These are phyloP conservation scores for Echium plantagineum DNA, from an alignment of 257 asterid genomes.

Conservation along the genomic window DNA sequence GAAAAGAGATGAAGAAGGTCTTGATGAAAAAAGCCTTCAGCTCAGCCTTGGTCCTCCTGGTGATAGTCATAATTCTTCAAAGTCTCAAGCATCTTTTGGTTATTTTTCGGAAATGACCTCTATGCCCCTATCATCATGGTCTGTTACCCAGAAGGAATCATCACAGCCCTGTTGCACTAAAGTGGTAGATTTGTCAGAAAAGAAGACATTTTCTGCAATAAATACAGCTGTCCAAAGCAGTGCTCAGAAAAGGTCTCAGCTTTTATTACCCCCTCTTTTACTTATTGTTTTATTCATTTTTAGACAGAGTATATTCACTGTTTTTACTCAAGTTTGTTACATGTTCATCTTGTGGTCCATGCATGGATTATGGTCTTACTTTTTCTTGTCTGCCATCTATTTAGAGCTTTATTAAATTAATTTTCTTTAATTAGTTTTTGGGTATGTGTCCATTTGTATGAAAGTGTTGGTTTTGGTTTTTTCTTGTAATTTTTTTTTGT, in stretches of 20 bases:
- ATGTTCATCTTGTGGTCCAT: constrained; percentile 42
- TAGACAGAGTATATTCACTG: constrained; percentile 47
- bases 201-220: constrained; percentile 45
- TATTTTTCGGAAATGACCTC: constrained; percentile 14
- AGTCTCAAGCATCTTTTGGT: constrained; percentile 17
- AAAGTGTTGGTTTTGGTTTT: constrained; percentile 5
- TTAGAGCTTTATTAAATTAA: not conserved
- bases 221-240: constrained; percentile 55
- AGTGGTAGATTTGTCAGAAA: constrained; percentile 41
- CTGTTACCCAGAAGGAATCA: constrained; percentile 42
- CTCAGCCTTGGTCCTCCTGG: constrained; percentile 86
- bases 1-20: constrained; percentile 23
- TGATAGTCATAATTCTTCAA: constrained; percentile 23
- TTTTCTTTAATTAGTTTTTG: constrained; percentile 1
- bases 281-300: constrained; percentile 18
- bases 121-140: not conserved
- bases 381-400: constrained; percentile 12
- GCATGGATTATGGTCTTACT: constrained; percentile 12
- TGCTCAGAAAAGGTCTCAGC: constrained; percentile 73
- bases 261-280: not conserved
- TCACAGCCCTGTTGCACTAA: constrained; percentile 41
- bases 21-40: constrained; percentile 73
- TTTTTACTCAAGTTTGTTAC: constrained; percentile 16
- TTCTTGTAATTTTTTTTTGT: not conserved
- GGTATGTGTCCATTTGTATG: constrained; percentile 9